Base-by-base conservation (phyloP, 164 flowering plant genomes). In the Dillenia turbinata region DNA sequence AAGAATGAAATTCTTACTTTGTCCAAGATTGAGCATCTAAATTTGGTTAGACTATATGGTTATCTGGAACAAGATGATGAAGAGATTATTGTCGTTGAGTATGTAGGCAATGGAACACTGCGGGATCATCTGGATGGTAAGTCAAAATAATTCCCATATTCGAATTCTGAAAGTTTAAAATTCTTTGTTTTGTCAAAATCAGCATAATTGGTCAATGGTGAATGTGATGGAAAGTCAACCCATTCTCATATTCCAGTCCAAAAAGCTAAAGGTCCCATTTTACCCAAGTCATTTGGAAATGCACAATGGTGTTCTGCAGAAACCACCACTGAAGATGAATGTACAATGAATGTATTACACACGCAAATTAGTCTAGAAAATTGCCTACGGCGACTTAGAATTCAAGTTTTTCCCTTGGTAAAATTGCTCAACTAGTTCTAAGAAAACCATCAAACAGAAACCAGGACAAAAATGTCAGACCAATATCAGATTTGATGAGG, bases 91-190 rank as follows among this genome's bases (percentile, higher is more conserved):
- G 66, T 84, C 17, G 77, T 83, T 45, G 92, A 89, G 70, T 82
- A 81, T 69, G 80, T 89, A 53, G 57, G 79, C 68, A 85, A 85
- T 62, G 96, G 92, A 49, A 87, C 75, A 46, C 85, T 89, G 12
- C 79, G 85, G 50, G 89, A 89, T 59, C 92, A 85, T 72, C 69
- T 89, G 19, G 83, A 87, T 73, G 90, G 92, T 86, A 81, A 64
- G 85, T 65, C 52, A 57, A 57, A 13, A 9, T 14, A 48, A 19
- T 2, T 33, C 4, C 47, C 33, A 26, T 26, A 6, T 19, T 15
- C 55, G 8, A 19, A 58, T n/a, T 46, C 53, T 58, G 33, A 60
- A 33, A 24, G 16, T 6, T 0, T 2, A 26, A 19, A 48, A 26
- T 2, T 26, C 33, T 1, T 26, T 26, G 33, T 26, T 26, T 26